Evolutionary conservation across 148 eudicot species (phyloP).

Genomic region (Agrostemma githago): DNA sequence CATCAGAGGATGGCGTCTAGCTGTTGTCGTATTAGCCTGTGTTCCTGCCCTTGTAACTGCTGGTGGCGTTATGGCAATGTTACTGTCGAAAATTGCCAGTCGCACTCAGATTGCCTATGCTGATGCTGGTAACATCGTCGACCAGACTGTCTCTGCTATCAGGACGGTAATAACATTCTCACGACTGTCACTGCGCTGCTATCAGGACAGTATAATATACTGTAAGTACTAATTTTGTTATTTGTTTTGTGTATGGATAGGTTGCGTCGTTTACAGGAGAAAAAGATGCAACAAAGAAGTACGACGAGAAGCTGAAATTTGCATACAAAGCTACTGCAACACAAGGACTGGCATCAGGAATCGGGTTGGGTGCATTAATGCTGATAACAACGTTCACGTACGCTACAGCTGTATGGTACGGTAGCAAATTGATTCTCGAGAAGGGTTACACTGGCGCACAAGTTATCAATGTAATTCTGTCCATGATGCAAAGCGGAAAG

Average conservation of each 20-base stretch:
- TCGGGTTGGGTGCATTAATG: slow-evolving; percentile 51
- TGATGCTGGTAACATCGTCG: slow-evolving; percentile 74
- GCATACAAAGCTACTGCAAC: slow-evolving; percentile 49
- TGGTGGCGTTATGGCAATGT: slow-evolving; percentile 46
- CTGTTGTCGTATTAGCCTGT: slow-evolving; percentile 51
- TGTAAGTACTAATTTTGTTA: neutral
- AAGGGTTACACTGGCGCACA: slow-evolving; percentile 67
- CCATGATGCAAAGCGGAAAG: slow-evolving; percentile 70
- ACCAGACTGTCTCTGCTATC: slow-evolving; percentile 70
- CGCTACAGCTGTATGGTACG: slow-evolving; percentile 73
- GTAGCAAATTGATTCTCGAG: slow-evolving; percentile 53
- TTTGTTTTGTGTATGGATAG: slow-evolving; percentile 23
- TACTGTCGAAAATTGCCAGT: slow-evolving; percentile 61
- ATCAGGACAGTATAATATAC: slow-evolving; percentile 56
- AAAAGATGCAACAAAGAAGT: slow-evolving; percentile 48
- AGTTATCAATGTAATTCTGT: slow-evolving; percentile 66
- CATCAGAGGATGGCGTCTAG: slow-evolving; percentile 68
- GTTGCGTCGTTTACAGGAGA: slow-evolving; percentile 89
- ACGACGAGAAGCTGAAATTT: slow-evolving; percentile 37
- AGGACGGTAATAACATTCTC: slow-evolving; percentile 45
- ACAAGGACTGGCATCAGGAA: slow-evolving; percentile 76
- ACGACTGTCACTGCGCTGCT: slow-evolving; percentile 23
- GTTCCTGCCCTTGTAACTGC: slow-evolving; percentile 55
- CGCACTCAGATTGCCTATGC: slow-evolving; percentile 71
- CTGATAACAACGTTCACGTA: slow-evolving; percentile 38